phyloP scores from a whole-genome alignment of 1,284 basidiomycete genomes.

The Irpex rosettiformis region DNA sequence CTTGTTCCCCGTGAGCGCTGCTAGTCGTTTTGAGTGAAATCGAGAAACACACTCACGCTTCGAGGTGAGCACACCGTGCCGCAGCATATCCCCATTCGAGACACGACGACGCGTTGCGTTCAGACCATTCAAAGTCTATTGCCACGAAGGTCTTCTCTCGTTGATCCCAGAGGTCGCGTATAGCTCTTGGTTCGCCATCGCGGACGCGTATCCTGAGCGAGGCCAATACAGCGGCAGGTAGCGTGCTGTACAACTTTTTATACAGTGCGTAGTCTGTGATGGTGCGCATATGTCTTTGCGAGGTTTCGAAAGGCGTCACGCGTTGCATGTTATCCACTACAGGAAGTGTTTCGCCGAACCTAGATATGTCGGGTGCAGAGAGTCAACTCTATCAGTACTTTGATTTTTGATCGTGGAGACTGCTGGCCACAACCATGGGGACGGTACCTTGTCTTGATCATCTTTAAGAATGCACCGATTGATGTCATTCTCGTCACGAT shows the following conservation, averaged over 20 bases:
- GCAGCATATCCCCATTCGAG: conserved; percentile 83
- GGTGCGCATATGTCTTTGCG: conserved; percentile 63
- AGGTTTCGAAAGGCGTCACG: conserved; percentile 63
- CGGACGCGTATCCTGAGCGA: conserved; percentile 68
- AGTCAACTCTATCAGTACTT: conserved; percentile 4
- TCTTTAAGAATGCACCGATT: conserved; percentile 69
- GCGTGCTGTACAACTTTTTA: conserved; percentile 68
- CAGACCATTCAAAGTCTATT: conserved; percentile 76
- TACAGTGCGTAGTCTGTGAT: conserved; percentile 70
- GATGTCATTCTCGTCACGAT: conserved; percentile 74
- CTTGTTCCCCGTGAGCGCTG: conserved; percentile 33
- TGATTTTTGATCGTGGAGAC: neutral
- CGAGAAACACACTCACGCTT: conserved; percentile 49
- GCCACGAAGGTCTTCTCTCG: conserved; percentile 73
- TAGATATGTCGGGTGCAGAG: conserved; percentile 20
- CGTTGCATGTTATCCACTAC: conserved; percentile 66
- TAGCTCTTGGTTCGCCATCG: conserved; percentile 63
- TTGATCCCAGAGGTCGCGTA: conserved; percentile 67
- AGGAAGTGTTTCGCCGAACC: conserved; percentile 72
- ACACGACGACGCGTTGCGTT: conserved; percentile 65
- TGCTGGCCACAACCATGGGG: neutral
- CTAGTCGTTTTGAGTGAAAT: neutral
- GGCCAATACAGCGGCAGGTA: conserved; percentile 68
- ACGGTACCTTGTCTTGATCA: conserved; percentile 70
- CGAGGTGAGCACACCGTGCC: conserved; percentile 69